Evolutionary conservation across 768 basidiomycete species (phyloP), one percentile per base, ranked within the genome.

Genomic region (Tulasnella sp.): DNA sequence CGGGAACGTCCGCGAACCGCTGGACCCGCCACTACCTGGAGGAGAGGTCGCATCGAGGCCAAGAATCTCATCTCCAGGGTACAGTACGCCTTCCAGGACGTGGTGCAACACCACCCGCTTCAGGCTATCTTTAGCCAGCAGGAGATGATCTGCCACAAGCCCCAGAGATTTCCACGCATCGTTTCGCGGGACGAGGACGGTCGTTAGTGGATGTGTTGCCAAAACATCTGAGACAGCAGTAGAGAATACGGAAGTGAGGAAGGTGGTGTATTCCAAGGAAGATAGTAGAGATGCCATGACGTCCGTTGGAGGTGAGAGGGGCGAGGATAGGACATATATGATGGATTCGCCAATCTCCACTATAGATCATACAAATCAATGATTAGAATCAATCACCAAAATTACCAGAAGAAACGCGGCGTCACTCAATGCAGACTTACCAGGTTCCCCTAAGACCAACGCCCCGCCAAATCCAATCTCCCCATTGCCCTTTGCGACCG

Each of bases 81-180:
- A 99, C 64, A 87, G 76, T 19, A 97, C 77, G 24, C 79, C 78
- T 60, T 81, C 75, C 25, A 98, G 71, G 9, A 83, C 80, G 67
- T 98, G 96, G 66, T 97, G 93, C n/a, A 82, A 74, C 53, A 99
- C 78, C 41, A 98, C 85, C 29, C 78, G 81, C 65, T 85, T 82
- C 48, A 98, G 73, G 67, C 97, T 92, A 57, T 78, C 70, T 67
- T 85, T 89, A 4, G 87, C 83, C 0, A 86, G 75, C 12, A 97
- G 80, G 10, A 99, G 80, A 69, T 97, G 91, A 15, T 78, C 79
- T 72, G 88, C 92, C 62, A 90, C 85, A 45, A 99, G 79, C 4
- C 96, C 96, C 4, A 98, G 78, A 7, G 83, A 79, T 62, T 82
- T 80, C 74, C 96, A 99, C 0, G 92, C 96, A n/a, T 73, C 68